These are phyloP conservation scores for Aspergillus panamensis DNA, from an alignment of 495 filamentous ascomycete species.

Conservation along the genomic window DNA sequence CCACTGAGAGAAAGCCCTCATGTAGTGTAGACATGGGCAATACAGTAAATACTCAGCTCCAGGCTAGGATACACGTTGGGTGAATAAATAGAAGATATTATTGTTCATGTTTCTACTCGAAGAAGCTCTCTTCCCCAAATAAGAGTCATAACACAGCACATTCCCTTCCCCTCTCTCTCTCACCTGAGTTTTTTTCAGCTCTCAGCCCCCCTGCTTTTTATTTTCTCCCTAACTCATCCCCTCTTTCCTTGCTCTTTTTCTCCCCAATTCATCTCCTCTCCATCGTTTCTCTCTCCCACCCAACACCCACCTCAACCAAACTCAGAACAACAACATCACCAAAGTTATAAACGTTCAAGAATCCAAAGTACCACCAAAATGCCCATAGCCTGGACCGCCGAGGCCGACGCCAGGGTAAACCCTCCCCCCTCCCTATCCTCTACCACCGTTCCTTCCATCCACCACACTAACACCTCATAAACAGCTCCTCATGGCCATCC, in stretches of 20 bases:
- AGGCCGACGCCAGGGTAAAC: slow-evolving; percentile 26
- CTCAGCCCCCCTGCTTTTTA: not conserved
- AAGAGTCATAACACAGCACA: no score
- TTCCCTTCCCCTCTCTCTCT: no score
- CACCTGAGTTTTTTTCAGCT: not conserved
- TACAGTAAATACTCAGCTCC: no score
- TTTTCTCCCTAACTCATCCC: not conserved
- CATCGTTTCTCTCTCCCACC: not conserved
- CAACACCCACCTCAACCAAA: not conserved
- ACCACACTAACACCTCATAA: not conserved
- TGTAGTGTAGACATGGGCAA: no score
- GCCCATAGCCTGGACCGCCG: slow-evolving; percentile 27
- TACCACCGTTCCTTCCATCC: not conserved
- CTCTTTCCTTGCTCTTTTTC: not conserved
- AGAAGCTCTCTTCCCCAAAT: not conserved
- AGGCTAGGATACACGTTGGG: no score
- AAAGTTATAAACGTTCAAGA: not conserved
- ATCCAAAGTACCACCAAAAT: slow-evolving; percentile 15
- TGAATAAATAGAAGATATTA: no score
- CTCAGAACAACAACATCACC: not conserved
- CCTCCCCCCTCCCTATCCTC: not conserved
- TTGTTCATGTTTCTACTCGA: no score
- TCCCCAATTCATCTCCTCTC: not conserved
- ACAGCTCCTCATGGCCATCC: slow-evolving; percentile 31
- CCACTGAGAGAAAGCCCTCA: no score